These are phyloP conservation scores for Hippophae gyantsensis DNA, from an alignment of 306 rosid genomes.

Conservation along the genomic window DNA sequence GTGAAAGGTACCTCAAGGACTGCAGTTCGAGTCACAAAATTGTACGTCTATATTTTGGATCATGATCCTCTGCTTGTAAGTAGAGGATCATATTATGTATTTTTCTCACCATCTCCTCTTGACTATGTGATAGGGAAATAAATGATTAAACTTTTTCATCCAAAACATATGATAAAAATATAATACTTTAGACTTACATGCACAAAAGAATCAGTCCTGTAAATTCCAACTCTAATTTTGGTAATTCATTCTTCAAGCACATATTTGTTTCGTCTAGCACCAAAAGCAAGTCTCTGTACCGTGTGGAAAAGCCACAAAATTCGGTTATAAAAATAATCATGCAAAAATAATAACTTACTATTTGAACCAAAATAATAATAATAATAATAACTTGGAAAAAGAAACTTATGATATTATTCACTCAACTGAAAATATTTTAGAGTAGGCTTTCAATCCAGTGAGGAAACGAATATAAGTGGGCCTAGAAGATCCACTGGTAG, in stretches of 20 bases:
- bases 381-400: not conserved
- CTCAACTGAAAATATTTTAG: constrained; percentile 91
- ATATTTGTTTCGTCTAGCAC: constrained; percentile 86
- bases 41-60: too few relatives aligned
- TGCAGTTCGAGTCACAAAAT: too few relatives aligned
- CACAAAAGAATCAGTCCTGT: too few relatives aligned
- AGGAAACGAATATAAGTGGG: constrained; percentile 84
- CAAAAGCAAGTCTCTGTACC: constrained; percentile 77
- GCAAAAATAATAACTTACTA: not conserved
- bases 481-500: constrained; percentile 52
- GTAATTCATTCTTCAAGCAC: constrained; percentile 60
- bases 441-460: constrained; percentile 85
- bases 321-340: not conserved
- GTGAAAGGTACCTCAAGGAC: too few relatives aligned
- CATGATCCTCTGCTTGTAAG: too few relatives aligned
- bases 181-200: too few relatives aligned
- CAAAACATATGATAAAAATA: too few relatives aligned
- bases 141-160: too few relatives aligned
- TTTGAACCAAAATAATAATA: not conserved
- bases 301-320: constrained; percentile 13
- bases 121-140: too few relatives aligned
- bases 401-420: not conserved
- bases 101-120: too few relatives aligned
- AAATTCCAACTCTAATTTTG: too few relatives aligned
- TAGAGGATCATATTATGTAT: too few relatives aligned